A percentile compares a stretch with the other conserved stretches of the same genome.
Evolutionary conservation across 306 rosid species (phyloP).

Genomic region (Potentilla sterilis): DNA sequence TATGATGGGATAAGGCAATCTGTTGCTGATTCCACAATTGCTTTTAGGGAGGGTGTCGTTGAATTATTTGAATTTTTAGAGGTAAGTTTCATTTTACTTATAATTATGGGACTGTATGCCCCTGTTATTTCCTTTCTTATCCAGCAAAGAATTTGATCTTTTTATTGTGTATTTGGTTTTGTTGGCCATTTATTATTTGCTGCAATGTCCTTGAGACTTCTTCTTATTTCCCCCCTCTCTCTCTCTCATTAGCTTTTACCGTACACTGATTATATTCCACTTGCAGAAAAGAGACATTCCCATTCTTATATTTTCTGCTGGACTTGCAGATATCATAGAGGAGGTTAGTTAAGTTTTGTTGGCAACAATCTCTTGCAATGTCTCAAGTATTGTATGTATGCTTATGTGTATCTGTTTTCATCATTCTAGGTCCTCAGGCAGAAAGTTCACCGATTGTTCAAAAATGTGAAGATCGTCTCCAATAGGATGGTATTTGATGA

Average conservation of each 20-base stretch:
- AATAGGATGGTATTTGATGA: conserved; percentile 81
- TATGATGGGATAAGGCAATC: conserved; percentile 69
- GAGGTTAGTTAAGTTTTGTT: conserved; percentile 55
- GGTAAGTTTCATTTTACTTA: conserved; percentile 35
- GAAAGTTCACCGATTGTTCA: conserved; percentile 75
- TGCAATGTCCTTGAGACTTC: background rate
- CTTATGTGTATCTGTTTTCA: conserved; percentile 18
- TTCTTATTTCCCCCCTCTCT: background rate
- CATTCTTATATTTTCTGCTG: conserved; percentile 87
- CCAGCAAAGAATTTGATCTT: background rate
- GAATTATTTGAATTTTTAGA: conserved; percentile 80
- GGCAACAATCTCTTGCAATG: conserved; percentile 20
- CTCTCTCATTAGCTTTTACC: background rate
- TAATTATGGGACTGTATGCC: background rate
- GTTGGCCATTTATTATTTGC: conserved; percentile 1
- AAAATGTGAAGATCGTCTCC: conserved; percentile 77
- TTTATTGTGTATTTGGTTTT: background rate
- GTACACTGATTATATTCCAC: conserved; percentile 4
- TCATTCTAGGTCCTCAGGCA: conserved; percentile 69
- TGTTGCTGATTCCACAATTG: conserved; percentile 67
- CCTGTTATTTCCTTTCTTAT: background rate
- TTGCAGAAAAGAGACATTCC: conserved; percentile 81
- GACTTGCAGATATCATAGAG: conserved; percentile 93
- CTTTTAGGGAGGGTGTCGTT: conserved; percentile 88
- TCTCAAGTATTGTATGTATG: conserved; percentile 8